Conservation (phyloP, 495 filamentous ascomycete genomes). For the Neurospora intermedia region DNA sequence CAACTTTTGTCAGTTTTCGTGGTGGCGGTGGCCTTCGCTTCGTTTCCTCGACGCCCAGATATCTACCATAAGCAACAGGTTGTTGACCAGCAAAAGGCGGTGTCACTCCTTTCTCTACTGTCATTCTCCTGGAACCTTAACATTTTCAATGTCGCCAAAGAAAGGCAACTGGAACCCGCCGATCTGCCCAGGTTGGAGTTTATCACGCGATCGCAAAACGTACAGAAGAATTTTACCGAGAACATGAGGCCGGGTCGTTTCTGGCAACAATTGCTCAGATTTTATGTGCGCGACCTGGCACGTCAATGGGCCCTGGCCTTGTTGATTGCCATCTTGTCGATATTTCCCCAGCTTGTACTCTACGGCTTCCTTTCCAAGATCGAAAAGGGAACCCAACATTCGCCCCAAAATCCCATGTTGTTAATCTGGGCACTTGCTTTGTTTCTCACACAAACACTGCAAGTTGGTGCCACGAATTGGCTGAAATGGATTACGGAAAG, state of each 20-base stretch:
- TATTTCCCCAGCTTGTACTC: slow-evolving; percentile 52
- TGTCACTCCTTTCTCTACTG: slow-evolving; percentile 40
- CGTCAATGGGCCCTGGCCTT: slow-evolving; percentile 40
- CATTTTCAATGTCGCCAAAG: slow-evolving; percentile 37
- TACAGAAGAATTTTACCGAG: slow-evolving; percentile 33
- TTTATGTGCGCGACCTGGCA: slow-evolving; percentile 33
- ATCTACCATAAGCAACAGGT: slow-evolving; percentile 37
- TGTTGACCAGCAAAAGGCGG: slow-evolving; percentile 50
- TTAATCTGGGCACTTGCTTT: slow-evolving; percentile 50
- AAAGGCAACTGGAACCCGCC: slow-evolving; percentile 39
- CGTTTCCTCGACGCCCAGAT: slow-evolving; percentile 49
- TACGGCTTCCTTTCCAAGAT: slow-evolving; percentile 47
- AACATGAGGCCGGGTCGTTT: slow-evolving; percentile 32
- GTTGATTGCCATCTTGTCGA: slow-evolving; percentile 38
- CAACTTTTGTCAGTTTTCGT: slow-evolving; percentile 18
- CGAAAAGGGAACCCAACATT: slow-evolving; percentile 33
- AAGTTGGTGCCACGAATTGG: slow-evolving; percentile 42
- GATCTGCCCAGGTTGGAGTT: slow-evolving; percentile 44
- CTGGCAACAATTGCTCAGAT: slow-evolving; percentile 43
- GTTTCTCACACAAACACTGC: slow-evolving; percentile 38
- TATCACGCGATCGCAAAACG: slow-evolving; percentile 27
- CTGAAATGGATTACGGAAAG: slow-evolving; percentile 50
- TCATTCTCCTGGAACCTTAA: slow-evolving; percentile 47
- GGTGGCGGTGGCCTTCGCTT: slow-evolving; percentile 15
- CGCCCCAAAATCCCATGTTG: slow-evolving; percentile 20